Evolutionary conservation across 306 rosid genomes (phyloP), one percentile per base, ranked within the genome.

Genomic region (Vigna mungo): DNA sequence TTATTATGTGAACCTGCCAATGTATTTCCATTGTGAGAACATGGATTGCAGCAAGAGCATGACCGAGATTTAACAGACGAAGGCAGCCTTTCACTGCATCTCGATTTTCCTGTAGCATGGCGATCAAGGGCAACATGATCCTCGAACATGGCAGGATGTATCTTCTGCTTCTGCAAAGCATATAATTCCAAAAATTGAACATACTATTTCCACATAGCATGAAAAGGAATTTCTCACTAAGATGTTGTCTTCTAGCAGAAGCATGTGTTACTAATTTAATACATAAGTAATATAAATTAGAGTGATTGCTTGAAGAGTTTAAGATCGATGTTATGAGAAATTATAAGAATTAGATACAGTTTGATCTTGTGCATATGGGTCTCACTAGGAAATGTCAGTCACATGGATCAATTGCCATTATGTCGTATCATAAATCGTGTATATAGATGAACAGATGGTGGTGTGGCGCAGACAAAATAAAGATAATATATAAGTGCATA

Each of bases 61-160:
- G 9, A 15, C 65, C 73, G 89, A 73, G 90, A 54, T 81, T 82
- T 84, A 47, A 52, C 81, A 61, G 49, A 49, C 53, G 79, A 8
- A 32, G 86, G 78, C 59, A 59, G 64, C 82, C 96, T 88, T 86
- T 78, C 81, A 7, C 91, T 86, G 53, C 84, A 83, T 88, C 97
- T 88, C 74, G 81, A 58, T 79, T 85, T 88, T 55, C 41, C 76
- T 39, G 87, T 25, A 81, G 85, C 81, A 16, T 36, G 82, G 68
- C 37, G 82, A 80, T 61, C 77, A 23, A 32, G 34, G 66, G 84
- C 53, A 65, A 44, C 78, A 54, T 79, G 55, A 86, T 92, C 97
- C 79, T 95, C 93, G 17, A 88, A 95, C 90, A 95, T 88, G 67
- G 87, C 77, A 36, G 99, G 99, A 84, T 87, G 93, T 88, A 85